Percentiles rank a stretch among this genome's conserved stretches.
Conservation (phyloP, 129 eudicot genomes). For the Centrapalus pauciflorus region DNA sequence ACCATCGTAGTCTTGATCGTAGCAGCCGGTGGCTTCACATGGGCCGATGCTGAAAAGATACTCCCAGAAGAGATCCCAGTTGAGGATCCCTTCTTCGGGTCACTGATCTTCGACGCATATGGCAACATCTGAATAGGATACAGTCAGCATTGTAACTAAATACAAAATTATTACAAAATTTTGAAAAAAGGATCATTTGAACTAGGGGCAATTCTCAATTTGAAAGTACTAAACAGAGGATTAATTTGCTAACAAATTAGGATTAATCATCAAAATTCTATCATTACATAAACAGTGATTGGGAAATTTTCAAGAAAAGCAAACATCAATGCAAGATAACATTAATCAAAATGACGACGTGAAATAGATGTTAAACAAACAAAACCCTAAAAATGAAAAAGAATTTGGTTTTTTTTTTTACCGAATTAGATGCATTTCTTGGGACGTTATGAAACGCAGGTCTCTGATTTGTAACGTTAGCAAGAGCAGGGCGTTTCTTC, state of each 20-base stretch:
- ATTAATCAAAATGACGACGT: not conserved
- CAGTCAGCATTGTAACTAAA: not conserved
- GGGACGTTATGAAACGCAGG: conserved; percentile 18
- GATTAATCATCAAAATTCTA: not conserved
- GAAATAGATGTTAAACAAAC: not conserved
- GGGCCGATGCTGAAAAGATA: conserved; percentile 27
- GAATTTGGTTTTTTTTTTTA: conserved; percentile 5
- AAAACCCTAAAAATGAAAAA: not conserved
- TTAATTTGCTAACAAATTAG: not conserved
- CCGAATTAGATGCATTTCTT: conserved; percentile 35
- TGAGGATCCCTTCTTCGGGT: conserved; percentile 53
- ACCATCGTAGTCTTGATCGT: conserved; percentile 21
- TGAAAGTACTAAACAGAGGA: not conserved
- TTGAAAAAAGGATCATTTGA: not conserved
- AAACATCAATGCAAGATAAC: not conserved
- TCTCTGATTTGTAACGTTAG: conserved; percentile 56
- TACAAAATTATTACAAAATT: not conserved
- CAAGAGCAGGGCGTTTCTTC: conserved; percentile 66
- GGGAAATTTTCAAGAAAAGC: not conserved
- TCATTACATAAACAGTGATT: not conserved
- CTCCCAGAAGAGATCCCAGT: conserved; percentile 26
- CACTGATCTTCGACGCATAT: conserved; percentile 38
- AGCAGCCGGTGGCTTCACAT: conserved; percentile 34
- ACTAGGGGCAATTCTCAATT: not conserved
- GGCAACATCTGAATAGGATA: conserved; percentile 43